Evolutionary conservation across 2,329 filamentous ascomycete genomes (phyloP).

Genomic region (Sclerotiophoma versabilis): DNA sequence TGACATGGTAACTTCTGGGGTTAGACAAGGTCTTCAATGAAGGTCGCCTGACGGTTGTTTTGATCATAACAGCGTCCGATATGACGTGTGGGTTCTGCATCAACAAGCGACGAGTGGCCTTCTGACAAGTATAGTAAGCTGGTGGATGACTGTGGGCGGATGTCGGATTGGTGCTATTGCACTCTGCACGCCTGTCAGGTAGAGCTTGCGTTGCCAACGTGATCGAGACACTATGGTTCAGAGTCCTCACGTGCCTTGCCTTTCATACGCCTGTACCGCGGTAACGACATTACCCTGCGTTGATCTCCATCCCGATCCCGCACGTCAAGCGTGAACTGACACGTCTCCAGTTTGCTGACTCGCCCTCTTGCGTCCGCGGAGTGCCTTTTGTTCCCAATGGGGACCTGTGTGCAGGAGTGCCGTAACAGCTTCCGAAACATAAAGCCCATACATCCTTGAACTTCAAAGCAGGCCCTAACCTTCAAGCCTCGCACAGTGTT

Average conservation of each 20-base stretch:
- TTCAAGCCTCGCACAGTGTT: constrained; percentile 1
- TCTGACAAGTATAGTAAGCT: neutral
- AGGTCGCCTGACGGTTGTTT: neutral
- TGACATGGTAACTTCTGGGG: neutral
- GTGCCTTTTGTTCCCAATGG: neutral
- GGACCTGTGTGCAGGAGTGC: constrained; percentile 2
- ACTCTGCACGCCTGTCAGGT: neutral
- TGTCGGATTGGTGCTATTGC: neutral
- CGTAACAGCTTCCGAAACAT: constrained; percentile 11
- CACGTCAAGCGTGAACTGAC: constrained; percentile 10
- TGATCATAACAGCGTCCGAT: neutral
- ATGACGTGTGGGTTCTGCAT: neutral
- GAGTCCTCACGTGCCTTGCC: neutral
- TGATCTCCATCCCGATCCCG: constrained; percentile 17
- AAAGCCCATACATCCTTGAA: neutral
- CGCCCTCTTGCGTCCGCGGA: constrained; percentile 7
- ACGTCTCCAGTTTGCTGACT: constrained; percentile 5
- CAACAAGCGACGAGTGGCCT: neutral
- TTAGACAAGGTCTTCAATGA: neutral
- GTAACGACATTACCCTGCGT: constrained; percentile 11
- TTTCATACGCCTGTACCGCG: constrained; percentile 7
- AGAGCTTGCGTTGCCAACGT: neutral
- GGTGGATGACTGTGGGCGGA: neutral
- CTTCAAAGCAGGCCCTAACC: neutral
- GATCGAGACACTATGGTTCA: neutral